phyloP scores from a whole-genome alignment of 2,329 filamentous ascomycete genomes.

The Nemania sp. region DNA sequence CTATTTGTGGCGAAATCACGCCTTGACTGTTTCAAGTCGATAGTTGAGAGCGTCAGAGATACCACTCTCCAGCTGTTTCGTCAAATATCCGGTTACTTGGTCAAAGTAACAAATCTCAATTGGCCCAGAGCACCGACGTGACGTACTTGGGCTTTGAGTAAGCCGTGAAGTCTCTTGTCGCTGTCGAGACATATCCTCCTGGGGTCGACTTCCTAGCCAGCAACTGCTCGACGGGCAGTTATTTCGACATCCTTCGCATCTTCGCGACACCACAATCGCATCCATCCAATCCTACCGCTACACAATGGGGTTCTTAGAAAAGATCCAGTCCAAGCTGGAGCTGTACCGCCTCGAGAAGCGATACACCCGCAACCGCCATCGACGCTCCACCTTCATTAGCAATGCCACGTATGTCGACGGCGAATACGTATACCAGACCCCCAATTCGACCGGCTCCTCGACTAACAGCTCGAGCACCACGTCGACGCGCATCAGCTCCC shows the following conservation, averaged over 20 bases:
- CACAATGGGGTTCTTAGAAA: conserved; percentile 55
- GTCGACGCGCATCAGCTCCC: conserved; percentile 28
- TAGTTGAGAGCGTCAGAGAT: conserved; percentile 1
- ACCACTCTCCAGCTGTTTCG: conserved; percentile 1
- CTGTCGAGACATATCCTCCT: no score
- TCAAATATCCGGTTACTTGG: not conserved
- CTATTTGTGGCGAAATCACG: conserved; percentile 7
- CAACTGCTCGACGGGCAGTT: not conserved
- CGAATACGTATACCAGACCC: conserved; percentile 83
- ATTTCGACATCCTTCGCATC: not conserved
- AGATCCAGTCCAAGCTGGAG: conserved; percentile 74
- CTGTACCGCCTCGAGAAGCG: conserved; percentile 93
- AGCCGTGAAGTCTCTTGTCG: no score
- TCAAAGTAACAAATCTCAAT: conserved; percentile 4
- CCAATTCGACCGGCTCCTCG: conserved; percentile 61
- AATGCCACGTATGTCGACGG: conserved; percentile 92
- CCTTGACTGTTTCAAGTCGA: conserved; percentile 3
- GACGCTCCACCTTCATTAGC: conserved; percentile 85
- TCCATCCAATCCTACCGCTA: conserved; percentile 1
- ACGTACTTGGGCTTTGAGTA: no score
- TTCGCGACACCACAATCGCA: not conserved
- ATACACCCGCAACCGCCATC: conserved; percentile 84
- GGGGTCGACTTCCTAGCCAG: not conserved
- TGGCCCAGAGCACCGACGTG: not conserved
- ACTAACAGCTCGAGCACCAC: conserved; percentile 29